Evolutionary conservation across 768 basidiomycete genomes (phyloP), one percentile per base, ranked within the genome.

Genomic region (Pulveroboletus sp.): DNA sequence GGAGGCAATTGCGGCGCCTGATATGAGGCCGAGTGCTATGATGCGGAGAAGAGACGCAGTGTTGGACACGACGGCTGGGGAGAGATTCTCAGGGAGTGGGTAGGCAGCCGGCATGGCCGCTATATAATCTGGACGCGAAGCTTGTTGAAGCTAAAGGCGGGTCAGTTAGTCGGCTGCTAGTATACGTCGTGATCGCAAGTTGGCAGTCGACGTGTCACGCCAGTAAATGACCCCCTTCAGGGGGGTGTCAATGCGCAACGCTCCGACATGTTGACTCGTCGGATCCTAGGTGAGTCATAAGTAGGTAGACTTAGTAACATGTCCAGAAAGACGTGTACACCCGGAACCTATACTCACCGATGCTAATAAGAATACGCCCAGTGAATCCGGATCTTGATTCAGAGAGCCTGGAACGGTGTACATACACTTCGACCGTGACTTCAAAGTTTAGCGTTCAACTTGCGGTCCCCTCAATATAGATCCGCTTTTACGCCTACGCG

Each of bases 1-100:
- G 51, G 93, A 95, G 29, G 94, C 86, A 63, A 97, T 89, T 20
- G 96, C 94, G 62, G 94, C 93, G 58, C 80, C 93, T 47, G 93
- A 93, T 61, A 98, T 97, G 64, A 95, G 76, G 14, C 80, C 77
- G 49, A 99, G 85, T 20, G 94, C 88, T 57, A 96, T 78, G 55
- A 95, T 92, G 56, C 91, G 85, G 58, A 99, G 75, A 58, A 98
- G 77, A 43, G 93, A 93, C 35, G 86, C 81, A n/a, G 90, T 88
- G 61, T 97, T 96, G 45, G 81, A 73, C 59, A 93, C 82, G 36
- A 89, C 85, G 51, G 79, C 69, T 30, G 82, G 79, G 6, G 90
- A 81, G 48, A 90, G 52, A 57, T 86, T 74, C 52, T 77, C 72
- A 73, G 87, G 85, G 69, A 89, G 76, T 45, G 84, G 76, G 63